phyloP scores from a whole-genome alignment of 1,284 basidiomycete genomes.

The Ceratobasidium sp. region DNA sequence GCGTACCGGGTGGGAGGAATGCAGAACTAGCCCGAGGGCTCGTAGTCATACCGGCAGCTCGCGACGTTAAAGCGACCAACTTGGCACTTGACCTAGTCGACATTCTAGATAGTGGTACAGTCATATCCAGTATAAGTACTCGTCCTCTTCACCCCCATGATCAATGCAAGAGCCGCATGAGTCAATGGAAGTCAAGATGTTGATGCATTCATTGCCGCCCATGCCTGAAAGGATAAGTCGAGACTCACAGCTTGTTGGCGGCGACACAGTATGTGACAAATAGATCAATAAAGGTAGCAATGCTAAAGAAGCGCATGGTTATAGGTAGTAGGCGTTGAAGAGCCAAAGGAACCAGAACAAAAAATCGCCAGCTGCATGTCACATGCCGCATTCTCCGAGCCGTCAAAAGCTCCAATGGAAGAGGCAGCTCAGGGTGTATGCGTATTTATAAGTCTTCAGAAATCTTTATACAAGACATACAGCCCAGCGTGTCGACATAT shows the following conservation, averaged over 20 bases:
- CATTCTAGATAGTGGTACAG: neutral
- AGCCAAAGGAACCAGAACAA: no score
- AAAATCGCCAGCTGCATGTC: no score
- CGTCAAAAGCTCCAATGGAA: no score
- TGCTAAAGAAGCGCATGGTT: slow-evolving; percentile 32
- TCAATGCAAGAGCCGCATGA: slow-evolving; percentile 7
- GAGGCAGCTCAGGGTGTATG: no score
- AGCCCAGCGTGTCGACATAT: no score
- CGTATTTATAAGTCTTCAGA: no score
- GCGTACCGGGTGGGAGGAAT: neutral
- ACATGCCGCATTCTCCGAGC: no score
- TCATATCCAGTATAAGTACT: neutral
- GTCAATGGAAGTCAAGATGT: neutral
- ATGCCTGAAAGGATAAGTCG: neutral
- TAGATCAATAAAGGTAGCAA: neutral
- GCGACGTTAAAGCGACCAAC: neutral
- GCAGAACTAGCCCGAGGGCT: neutral
- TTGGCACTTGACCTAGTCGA: neutral
- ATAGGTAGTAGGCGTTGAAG: no score
- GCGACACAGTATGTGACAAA: slow-evolving; percentile 6
- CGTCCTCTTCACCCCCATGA: neutral
- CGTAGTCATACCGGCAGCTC: neutral
- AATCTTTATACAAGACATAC: no score
- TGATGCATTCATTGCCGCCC: slow-evolving; percentile 1
- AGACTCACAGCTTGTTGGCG: neutral